Percentiles rank a stretch among this genome's conserved stretches.
phyloP scores from a whole-genome alignment of 2,329 filamentous ascomycete species.

The Botryotinia globosa region DNA sequence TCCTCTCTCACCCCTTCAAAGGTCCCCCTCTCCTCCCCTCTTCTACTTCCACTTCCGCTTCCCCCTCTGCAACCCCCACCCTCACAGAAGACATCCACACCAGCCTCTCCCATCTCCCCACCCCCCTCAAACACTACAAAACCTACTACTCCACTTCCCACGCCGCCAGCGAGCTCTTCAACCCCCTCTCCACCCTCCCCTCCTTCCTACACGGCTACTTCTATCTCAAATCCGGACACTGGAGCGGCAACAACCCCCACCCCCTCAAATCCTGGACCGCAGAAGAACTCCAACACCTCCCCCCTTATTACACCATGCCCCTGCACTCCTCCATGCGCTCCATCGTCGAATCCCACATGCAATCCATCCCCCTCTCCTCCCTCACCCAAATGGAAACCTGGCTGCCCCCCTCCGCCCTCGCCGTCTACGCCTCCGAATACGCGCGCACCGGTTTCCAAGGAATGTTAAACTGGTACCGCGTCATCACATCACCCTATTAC shows the following conservation, averaged over 20 bases:
- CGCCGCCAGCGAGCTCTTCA: constrained; percentile 50
- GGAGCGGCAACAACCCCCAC: constrained; percentile 52
- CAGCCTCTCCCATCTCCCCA: constrained; percentile 49
- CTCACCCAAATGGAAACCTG: constrained; percentile 50
- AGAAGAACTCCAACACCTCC: constrained; percentile 56
- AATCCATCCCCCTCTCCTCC: background rate
- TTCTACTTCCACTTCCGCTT: constrained; percentile 14
- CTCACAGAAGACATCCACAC: constrained; percentile 41
- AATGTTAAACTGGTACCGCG: constrained; percentile 65
- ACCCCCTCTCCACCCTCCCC: constrained; percentile 15
- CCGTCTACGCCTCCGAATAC: constrained; percentile 60
- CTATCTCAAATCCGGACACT: constrained; percentile 64
- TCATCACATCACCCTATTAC: constrained; percentile 50
- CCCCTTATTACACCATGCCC: constrained; percentile 68
- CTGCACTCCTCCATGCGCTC: constrained; percentile 56
- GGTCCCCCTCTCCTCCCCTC: constrained; percentile 34
- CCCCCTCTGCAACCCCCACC: constrained; percentile 30
- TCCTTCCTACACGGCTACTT: constrained; percentile 64
- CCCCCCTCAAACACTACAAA: constrained; percentile 68
- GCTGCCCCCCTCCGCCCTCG: constrained; percentile 57
- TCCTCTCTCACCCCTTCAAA: constrained; percentile 66
- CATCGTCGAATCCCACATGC: constrained; percentile 54
- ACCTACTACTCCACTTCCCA: constrained; percentile 57
- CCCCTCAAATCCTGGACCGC: constrained; percentile 56
- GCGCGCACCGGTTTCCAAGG: constrained; percentile 62